Percentiles rank a stretch among this genome's conserved stretches.
phyloP scores from a whole-genome alignment of 2,329 filamentous ascomycete species.

The Cytospora chrysosperma region DNA sequence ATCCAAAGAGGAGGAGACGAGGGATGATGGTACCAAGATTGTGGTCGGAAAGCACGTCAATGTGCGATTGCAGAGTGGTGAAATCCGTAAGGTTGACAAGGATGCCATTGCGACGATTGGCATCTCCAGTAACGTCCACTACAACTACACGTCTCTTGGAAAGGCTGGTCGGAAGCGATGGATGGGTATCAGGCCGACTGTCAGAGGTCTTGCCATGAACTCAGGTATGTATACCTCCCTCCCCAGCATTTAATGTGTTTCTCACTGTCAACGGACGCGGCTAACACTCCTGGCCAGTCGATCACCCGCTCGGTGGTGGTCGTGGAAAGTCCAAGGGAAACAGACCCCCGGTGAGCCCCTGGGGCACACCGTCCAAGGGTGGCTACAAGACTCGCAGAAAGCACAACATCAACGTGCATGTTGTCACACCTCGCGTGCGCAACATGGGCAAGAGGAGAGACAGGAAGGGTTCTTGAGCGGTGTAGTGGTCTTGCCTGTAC shows the following conservation, averaged over 20 bases:
- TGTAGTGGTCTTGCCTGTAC: conserved; percentile 28
- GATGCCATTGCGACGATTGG: conserved; percentile 95
- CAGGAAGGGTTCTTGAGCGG: conserved; percentile 45
- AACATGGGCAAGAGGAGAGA: conserved; percentile 87
- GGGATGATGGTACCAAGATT: conserved; percentile 56
- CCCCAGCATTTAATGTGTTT: neutral
- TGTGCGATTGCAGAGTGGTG: conserved; percentile 86
- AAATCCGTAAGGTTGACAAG: conserved; percentile 84
- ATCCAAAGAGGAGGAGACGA: conserved; percentile 78
- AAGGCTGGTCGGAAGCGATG: conserved; percentile 93
- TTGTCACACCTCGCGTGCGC: conserved; percentile 77
- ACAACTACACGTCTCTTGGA: conserved; percentile 86
- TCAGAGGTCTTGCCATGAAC: conserved; percentile 98
- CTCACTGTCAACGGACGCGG: neutral
- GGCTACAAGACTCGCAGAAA: conserved; percentile 90
- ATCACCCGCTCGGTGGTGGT: conserved; percentile 98
- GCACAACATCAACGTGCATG: conserved; percentile 87
- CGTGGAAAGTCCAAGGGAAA: conserved; percentile 99
- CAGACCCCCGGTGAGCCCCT: conserved; percentile 89
- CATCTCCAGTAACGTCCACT: conserved; percentile 87
- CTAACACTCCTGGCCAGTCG: conserved; percentile 50
- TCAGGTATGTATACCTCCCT: conserved; percentile 58
- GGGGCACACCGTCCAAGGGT: conserved; percentile 87
- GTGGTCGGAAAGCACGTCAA: conserved; percentile 77
- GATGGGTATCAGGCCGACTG: conserved; percentile 91